These are phyloP conservation scores for Leccinellum rugosiceps DNA, from an alignment of 768 basidiomycete genomes.

Conservation along the genomic window DNA sequence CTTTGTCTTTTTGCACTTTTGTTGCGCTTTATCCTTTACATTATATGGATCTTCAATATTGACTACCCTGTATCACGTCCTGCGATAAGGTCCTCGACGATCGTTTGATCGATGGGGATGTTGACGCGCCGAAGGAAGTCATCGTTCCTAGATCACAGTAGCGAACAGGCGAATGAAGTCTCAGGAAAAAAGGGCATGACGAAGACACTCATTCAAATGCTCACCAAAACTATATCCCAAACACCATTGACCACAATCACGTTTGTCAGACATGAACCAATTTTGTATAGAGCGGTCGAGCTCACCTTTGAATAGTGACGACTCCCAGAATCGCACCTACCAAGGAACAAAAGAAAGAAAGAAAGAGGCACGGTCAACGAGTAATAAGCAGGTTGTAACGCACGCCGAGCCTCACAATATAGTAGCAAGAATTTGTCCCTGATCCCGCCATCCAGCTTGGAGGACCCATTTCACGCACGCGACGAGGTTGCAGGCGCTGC, in stretches of 20 bases:
- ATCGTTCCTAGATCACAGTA: slow-evolving; percentile 42
- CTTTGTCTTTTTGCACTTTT: neutral
- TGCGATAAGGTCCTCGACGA: slow-evolving; percentile 40
- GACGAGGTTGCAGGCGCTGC: slow-evolving; percentile 94
- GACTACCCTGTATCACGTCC: neutral
- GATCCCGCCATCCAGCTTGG: slow-evolving; percentile 59
- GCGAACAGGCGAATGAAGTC: neutral
- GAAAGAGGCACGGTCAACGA: neutral
- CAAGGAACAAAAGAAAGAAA: neutral
- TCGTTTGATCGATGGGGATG: slow-evolving; percentile 39
- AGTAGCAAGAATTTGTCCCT: slow-evolving; percentile 74
- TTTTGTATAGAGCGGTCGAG: neutral
- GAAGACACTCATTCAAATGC: slow-evolving; percentile 9
- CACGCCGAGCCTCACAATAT: slow-evolving; percentile 57
- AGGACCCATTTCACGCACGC: slow-evolving; percentile 81
- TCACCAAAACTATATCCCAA: slow-evolving; percentile 48
- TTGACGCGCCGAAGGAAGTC: slow-evolving; percentile 42
- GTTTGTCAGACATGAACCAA: neutral
- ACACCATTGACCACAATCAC: neutral
- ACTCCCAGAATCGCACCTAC: slow-evolving; percentile 84
- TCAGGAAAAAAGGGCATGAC: neutral
- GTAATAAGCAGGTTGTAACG: neutral
- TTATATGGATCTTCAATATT: neutral
- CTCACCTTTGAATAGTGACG: slow-evolving; percentile 90
- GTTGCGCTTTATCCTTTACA: slow-evolving; percentile 9